phyloP scores from a whole-genome alignment of 306 rosid species.

The Cucumis hystrix region DNA sequence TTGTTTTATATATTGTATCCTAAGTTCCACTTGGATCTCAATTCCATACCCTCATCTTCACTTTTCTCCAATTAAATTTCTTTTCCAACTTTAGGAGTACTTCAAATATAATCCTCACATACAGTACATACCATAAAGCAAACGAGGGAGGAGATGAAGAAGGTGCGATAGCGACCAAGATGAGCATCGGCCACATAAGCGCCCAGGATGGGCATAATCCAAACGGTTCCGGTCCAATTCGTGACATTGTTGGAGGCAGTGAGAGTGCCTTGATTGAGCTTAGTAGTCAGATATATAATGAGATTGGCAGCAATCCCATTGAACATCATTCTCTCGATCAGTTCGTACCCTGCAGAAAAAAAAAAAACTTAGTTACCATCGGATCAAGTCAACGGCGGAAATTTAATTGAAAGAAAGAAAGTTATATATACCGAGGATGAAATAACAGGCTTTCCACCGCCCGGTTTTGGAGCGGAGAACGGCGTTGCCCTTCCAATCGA shows the following conservation, averaged over 20 bases:
- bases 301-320: slow-evolving; percentile 38
- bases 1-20: too few relatives aligned
- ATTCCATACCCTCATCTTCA: too few relatives aligned
- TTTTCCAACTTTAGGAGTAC: too few relatives aligned
- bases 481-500: not conserved
- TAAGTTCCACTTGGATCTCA: too few relatives aligned
- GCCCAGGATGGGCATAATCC: slow-evolving; percentile 76
- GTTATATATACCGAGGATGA: not conserved
- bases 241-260: slow-evolving; percentile 31
- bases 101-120: too few relatives aligned
- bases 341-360: slow-evolving; percentile 25
- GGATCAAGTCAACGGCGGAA: not conserved
- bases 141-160: slow-evolving; percentile 30
- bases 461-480: not conserved
- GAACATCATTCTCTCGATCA: slow-evolving; percentile 38
- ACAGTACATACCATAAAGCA: slow-evolving; percentile 30
- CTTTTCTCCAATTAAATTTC: not conserved
- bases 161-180: slow-evolving; percentile 76
- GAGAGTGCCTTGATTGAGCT: slow-evolving; percentile 33
- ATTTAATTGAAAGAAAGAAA: too few relatives aligned
- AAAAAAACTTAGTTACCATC: too few relatives aligned
- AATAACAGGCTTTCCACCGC: not conserved
- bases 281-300: slow-evolving; percentile 22
- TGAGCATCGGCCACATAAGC: slow-evolving; percentile 73
- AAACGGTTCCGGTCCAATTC: slow-evolving; percentile 48